Evolutionary conservation across 345 rosid species (phyloP), one percentile per base, ranked within the genome.

Genomic region (Alliaria petiolata): DNA sequence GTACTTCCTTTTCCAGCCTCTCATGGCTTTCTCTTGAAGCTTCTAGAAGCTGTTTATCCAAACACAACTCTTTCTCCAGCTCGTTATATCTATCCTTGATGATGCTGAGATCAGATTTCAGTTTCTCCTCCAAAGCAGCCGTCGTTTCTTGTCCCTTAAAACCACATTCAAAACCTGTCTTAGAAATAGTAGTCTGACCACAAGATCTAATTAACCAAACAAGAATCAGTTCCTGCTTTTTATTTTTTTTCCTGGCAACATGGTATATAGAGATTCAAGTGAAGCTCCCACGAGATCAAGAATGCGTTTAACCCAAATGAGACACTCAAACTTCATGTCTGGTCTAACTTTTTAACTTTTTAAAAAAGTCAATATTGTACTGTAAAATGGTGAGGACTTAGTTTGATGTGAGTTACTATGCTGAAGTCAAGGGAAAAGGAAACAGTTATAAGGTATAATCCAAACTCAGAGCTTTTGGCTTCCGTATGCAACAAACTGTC

Each of bases 1-100:
- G 82, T 75, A 83, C 78, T 55, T 87, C 87, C 64, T 74, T 84
- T 83, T 85, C 84, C 83, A 89, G 72, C 67, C 65, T 78, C 68
- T 39, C 50, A 28, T 82, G 81, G 50, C 77, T 83, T 76, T 81
- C 87, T 78, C 72, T 80, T 46, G 84, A 84, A 66, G 62, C 86
- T 63, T 81, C 81, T 71, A 85, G 70, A 45, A 80, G 76, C 74
- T 84, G 75, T 74, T 68, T 87, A 52, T 76, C 82, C 45, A 60
- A 56, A 47, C 62, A 69, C 62, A 84, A 40, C 59, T 85, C 84
- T 70, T 69, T 85, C 83, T 83, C 88, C 73, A 87, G 35, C 58
- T 65, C 80, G 4, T 76, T 55, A 62, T 62, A 80, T 53, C 85
- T 87, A 66, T 77, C 81, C 82, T 85, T 85, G 79, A 87, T 71